These are phyloP conservation scores for Coemansia sp. DNA, from an alignment of 192 early-diverging fungal genomes.

Conservation along the genomic window DNA sequence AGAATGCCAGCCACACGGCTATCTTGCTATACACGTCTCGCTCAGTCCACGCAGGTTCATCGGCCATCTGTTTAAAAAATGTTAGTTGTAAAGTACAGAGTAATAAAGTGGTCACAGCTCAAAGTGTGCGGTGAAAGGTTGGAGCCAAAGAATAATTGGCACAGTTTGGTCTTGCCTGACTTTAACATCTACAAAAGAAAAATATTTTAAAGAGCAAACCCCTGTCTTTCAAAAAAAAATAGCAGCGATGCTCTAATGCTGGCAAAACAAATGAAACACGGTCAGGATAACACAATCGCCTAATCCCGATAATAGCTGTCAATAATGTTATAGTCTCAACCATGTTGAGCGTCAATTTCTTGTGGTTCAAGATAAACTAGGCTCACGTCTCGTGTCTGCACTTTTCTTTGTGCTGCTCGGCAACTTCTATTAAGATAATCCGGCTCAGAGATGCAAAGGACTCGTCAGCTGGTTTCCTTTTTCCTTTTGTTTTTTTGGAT, in stretches of 20 bases:
- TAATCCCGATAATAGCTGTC: no score
- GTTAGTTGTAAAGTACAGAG: background rate
- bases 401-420: background rate
- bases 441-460: no score
- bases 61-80: background rate
- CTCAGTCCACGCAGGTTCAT: background rate
- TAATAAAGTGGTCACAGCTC: background rate
- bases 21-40: background rate
- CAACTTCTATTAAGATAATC: no score
- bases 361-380: no score
- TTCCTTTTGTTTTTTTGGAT: background rate
- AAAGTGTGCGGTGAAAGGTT: no score
- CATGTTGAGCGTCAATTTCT: no score
- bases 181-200: background rate
- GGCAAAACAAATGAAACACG: no score
- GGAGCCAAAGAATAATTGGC: no score
- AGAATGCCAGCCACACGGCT: background rate
- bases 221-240: background rate
- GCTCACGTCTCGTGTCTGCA: no score
- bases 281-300: no score
- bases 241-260: no score
- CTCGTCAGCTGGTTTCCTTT: background rate
- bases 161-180: background rate
- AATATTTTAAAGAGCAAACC: background rate
- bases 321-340: no score